Base-by-base conservation (phyloP, 1,139 yeast species). In the Sugiyamaella grinbergsii region DNA sequence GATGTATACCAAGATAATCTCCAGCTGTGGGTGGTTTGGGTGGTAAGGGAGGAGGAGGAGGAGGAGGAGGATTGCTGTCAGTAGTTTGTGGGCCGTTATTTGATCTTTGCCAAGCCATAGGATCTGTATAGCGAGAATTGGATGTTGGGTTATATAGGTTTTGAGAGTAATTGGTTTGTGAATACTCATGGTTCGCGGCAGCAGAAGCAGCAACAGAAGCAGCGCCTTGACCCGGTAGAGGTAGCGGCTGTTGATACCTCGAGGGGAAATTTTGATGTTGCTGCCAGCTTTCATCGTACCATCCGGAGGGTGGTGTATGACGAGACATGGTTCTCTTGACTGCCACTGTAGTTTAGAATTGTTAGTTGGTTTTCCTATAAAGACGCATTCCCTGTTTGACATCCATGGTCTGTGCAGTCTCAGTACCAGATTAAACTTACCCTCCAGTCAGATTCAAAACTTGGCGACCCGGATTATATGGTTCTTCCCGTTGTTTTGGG, bases 1-100 rank as follows among this genome's bases (percentile, higher is more conserved):
- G 51, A 43, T 38, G 45, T 29, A 54, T 41, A 4, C 50, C 37
- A 22, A 50, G 46, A 23, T 54, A 51, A 23, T 53, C 58, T 11
- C 42, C 47, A 4, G 58, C 58, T 11, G 13, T 11, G 2, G 23
- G 2, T 13, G 39, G 39, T 34, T 34, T 18, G 4, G 23, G 24
- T 34, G 38, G 23, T 8, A 20, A 15, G 10, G 26, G 42, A 18
- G 42, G 42, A 8, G 26, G 42, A 38, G 42, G 42, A 10, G 18
- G 42, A 10, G 29, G 16, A 6, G n/a, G 15, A 38, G 42, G 28
- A 34, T n/a, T n/a, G 5, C 11, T 34, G 11, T 34, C 16, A 37
- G 24, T 11, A 18, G 8, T 11, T n/a, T 11, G 24, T 11, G 24
- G 28, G 6, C 18, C 34, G 11, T 31, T 31, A 31, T 18, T 11